Evolutionary conservation across 169 alveolate species (phyloP), one percentile per base, ranked within the genome.

Genomic region (Plasmodium ovale): DNA sequence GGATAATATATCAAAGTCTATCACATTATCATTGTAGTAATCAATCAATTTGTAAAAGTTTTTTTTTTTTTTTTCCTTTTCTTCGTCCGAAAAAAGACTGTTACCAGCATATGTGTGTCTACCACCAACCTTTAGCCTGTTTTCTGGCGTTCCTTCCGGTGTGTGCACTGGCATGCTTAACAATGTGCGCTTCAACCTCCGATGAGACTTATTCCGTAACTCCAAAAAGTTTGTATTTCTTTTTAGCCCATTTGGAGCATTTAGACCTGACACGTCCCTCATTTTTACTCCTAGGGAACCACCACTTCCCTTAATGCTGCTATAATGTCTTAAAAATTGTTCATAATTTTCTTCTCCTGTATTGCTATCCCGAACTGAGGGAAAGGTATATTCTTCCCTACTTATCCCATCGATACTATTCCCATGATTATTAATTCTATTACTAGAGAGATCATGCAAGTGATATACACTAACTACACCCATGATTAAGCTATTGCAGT

Each of bases 1-100:
- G 1, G 67, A 16, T 23, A 82, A 35, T 6, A 23, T 5, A 12
- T 65, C 59, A 51, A 44, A 65, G 14, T 65, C 35, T 1, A 35
- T 82, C 21, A 35, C 64, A 82, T 82, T 82, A 65, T 82, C 90
- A 37, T 65, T 65, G 27, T 82, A 82, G 35, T 65, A 49, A 56
- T 82, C 90, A 37, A 82, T 65, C 3, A 58, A 37, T 47, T 49
- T n/a, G 42, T 10, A 5, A n/a, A 56, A 16, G 0, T 21, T 33
- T 14, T 53, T 65, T 27, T 39, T 19, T 16, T 21, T 19, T 21
- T 44, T n/a, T 47, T 27, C 25, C 16, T 47, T 7, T 0, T 47
- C 19, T 14, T 14, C 56, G 16, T 47, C 19, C n/a, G n/a, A n/a
- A n/a, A n/a, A n/a, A n/a, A n/a, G n/a, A n/a, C n/a, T n/a, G 16